Conservation (phyloP, 805 yeast genomes). For the Kuraishia hungarica region DNA sequence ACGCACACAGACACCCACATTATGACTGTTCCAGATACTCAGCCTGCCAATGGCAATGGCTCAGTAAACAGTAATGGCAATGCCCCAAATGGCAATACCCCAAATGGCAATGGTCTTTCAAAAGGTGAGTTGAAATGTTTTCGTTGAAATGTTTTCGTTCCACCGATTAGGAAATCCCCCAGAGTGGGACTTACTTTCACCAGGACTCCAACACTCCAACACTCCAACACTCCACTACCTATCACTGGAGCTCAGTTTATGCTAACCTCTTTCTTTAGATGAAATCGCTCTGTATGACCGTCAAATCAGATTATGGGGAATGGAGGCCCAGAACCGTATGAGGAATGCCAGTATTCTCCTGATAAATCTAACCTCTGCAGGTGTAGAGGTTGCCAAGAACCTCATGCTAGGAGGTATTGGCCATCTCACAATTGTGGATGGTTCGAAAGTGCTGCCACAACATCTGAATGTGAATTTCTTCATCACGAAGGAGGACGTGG, state of each 20-base stretch:
- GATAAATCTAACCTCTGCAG: constrained; percentile 67
- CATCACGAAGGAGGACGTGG: constrained; percentile 46
- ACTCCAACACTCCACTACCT: too few species aligned
- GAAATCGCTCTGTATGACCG: constrained; percentile 91
- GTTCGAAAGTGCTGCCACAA: constrained; percentile 38
- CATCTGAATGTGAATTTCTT: constrained; percentile 76
- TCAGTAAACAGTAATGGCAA: background rate
- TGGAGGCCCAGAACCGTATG: constrained; percentile 78
- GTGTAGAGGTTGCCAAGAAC: constrained; percentile 78
- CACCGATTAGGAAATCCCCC: too few species aligned
- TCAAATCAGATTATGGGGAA: constrained; percentile 93
- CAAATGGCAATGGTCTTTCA: background rate
- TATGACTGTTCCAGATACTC: background rate
- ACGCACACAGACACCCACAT: background rate
- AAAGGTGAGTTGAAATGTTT: background rate
- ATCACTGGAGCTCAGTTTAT: too few species aligned
- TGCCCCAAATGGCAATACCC: background rate
- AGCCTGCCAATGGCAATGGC: background rate
- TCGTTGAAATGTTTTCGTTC: too few species aligned
- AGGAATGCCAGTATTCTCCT: constrained; percentile 64
- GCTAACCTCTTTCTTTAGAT: constrained; percentile 39
- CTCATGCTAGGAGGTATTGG: constrained; percentile 86
- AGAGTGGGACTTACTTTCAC: too few species aligned
- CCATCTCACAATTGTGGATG: constrained; percentile 61
- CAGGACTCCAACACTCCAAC: background rate